Evolutionary conservation across 106 monocot genomes (phyloP).

Genomic region (Dioscorea zingiberensis): DNA sequence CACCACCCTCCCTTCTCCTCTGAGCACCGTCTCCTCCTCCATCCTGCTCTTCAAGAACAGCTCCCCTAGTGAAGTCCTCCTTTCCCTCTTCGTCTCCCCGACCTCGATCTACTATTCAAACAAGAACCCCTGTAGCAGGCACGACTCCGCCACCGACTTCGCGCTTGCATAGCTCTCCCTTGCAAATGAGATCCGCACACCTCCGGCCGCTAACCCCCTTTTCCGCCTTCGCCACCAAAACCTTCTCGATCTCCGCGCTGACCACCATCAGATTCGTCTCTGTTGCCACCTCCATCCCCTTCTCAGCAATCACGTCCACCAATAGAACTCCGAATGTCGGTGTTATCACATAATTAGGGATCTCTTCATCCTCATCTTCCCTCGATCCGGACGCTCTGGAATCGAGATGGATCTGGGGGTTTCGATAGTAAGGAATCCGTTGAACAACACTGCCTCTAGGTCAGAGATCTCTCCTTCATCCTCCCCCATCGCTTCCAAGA

Average conservation of each 20-base stretch:
- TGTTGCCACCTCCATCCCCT: slow-evolving; percentile 18
- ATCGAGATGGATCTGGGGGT: slow-evolving; percentile 38
- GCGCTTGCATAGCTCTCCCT: slow-evolving; percentile 21
- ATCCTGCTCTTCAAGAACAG: slow-evolving; percentile 33
- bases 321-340: neutral
- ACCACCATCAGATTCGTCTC: slow-evolving; percentile 22
- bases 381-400: neutral
- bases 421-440: slow-evolving; percentile 64
- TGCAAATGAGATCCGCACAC: slow-evolving; percentile 15
- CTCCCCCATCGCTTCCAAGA: slow-evolving; percentile 1
- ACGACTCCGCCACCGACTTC: too few species aligned
- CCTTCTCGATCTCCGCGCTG: too few species aligned
- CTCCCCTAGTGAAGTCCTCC: too few species aligned
- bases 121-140: too few species aligned
- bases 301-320: slow-evolving; percentile 25
- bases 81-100: too few species aligned
- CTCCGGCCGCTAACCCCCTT: too few species aligned
- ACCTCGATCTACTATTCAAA: too few species aligned
- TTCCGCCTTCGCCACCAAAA: too few species aligned
- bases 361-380: slow-evolving; percentile 4
- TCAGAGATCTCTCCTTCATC: neutral
- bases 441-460: slow-evolving; percentile 19
- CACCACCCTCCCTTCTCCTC: neutral
- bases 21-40: neutral
- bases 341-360: neutral